Base-by-base conservation (phyloP, 495 filamentous ascomycete genomes). In the Penicillium bovifimosum region DNA sequence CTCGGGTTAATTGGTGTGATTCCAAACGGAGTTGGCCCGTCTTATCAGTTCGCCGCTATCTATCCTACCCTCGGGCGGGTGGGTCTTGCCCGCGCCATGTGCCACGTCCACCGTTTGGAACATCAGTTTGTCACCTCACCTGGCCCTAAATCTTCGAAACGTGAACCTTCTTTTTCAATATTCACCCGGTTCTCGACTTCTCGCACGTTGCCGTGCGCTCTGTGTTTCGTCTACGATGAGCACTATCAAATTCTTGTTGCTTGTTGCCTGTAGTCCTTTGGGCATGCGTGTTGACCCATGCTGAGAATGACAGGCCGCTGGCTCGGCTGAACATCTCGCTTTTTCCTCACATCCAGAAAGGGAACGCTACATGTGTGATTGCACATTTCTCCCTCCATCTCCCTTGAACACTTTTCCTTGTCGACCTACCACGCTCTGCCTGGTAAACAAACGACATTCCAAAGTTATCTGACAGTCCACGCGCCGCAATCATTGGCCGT, bases 1-100 rank as follows among this genome's bases (percentile, higher is more conserved):
- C 16, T 70, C 76, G 7, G 63, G 60, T 51, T 65, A 61, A 61
- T 61, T 58, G 57, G 58, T 58, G 57, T 55, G 44, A 56, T 48
- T 51, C 53, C 8, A 47, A 13, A 6, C 14, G 36, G 40, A 18
- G 50, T 52, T 56, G 38, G 16, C 50, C 60, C 48, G 42, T 38
- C 11, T 24, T 36, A 41, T 44, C 26, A 33, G 33, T 32, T 45
- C 31, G 13, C 39, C 43, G 29, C 33, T 32, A 41, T 33, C 41
- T 45, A 18, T 13, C 18, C n/a, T 48, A 36, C 9, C 41, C 56
- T 27, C 24, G n/a, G 28, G 42, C 10, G 6, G 34, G 41, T 49
- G 50, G 47, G 47, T 24, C 50, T 33, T 16, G 18, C 26, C 13
- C 8, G 26, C 31, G 28, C 45, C n/a, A 24, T 24, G 14, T 24